These are phyloP conservation scores for Gelatoporia subvermispora DNA, from an alignment of 768 basidiomycete species.

Conservation along the genomic window DNA sequence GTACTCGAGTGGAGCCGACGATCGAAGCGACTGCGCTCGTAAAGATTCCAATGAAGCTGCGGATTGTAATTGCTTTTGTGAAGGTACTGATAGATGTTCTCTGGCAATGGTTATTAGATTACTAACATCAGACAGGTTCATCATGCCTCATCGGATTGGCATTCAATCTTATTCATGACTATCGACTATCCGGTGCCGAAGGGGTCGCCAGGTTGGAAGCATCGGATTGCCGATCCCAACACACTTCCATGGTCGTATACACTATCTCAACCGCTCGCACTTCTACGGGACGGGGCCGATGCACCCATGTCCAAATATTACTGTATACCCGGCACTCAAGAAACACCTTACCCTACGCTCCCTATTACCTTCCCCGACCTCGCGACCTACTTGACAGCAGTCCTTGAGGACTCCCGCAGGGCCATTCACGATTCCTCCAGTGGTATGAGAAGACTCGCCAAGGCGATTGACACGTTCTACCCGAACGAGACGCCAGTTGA, in stretches of 20 bases:
- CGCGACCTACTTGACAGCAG: constrained; percentile 70
- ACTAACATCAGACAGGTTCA: constrained; percentile 44
- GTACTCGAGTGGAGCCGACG: constrained; percentile 65
- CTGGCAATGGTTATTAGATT: constrained; percentile 1
- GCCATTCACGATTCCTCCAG: constrained; percentile 55
- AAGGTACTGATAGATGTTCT: constrained; percentile 44
- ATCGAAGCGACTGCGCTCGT: constrained; percentile 57
- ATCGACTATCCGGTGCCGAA: constrained; percentile 63
- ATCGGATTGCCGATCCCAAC: constrained; percentile 54
- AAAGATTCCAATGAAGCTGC: constrained; percentile 54
- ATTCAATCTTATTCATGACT: constrained; percentile 72
- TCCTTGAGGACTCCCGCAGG: constrained; percentile 62
- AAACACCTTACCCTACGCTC: constrained; percentile 61
- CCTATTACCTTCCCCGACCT: constrained; percentile 75
- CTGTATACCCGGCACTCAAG: constrained; percentile 57
- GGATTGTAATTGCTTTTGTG: constrained; percentile 75
- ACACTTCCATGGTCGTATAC: constrained; percentile 70
- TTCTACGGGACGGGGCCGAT: constrained; percentile 62
- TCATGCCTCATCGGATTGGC: constrained; percentile 57
- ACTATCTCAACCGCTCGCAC: constrained; percentile 51
- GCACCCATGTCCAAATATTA: constrained; percentile 63
- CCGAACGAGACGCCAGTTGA: constrained; percentile 38
- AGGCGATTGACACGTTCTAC: constrained; percentile 65
- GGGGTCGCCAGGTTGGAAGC: constrained; percentile 40
- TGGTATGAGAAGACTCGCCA: constrained; percentile 62